Base-by-base conservation (phyloP, 192 early-diverging fungal genomes). In the Coemansia sp. region DNA sequence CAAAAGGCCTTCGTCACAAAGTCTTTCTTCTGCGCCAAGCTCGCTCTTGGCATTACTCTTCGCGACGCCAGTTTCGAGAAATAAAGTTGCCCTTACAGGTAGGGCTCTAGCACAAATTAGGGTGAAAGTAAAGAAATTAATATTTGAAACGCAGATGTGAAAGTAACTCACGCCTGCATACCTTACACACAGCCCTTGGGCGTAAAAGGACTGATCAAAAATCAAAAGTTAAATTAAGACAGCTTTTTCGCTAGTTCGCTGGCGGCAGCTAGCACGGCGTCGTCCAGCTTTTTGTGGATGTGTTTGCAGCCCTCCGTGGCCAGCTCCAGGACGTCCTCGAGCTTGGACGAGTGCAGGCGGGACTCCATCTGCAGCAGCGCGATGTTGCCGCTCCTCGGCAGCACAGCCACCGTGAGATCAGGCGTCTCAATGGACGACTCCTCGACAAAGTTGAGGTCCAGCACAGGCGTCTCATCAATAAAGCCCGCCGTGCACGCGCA, bases 351-450 rank as follows among this genome's bases (percentile, higher is more conserved):
- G 74, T 95, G 93, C 63, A 99, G 83, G 64, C 92, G 78, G 29
- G 93, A 91, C 74, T 99, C 95, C 86, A 95, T 91, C 85, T 93
- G 89, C 46, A 95, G 75, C 72, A 96, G 70, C 33, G 89, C 90
- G 29, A 97, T 84, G 77, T 93, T 94, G 46, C 90, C 88, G n/a
- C 85, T 90, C 67, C 91, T 87, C 14, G 94, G 93, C 66, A 94
- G 70, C 31, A 93, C 73, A 0, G 92, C 97, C 7, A 99, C 84
- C 2, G 97, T 96, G 9, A 99, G 83, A 35, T 90, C 92, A 4
- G 97, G 96, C 6, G 87, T 91, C 74, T 94, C 93, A 24, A 78
- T 69, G 13, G 89, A 84, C 8, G 88, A 87, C 79, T 97, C 97
- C 74, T 99, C 97, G 41, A 91, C 83, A 57, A 89, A 81, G 59